Conservation (phyloP, 164 flowering plant genomes). For the Buxus sempervirens region DNA sequence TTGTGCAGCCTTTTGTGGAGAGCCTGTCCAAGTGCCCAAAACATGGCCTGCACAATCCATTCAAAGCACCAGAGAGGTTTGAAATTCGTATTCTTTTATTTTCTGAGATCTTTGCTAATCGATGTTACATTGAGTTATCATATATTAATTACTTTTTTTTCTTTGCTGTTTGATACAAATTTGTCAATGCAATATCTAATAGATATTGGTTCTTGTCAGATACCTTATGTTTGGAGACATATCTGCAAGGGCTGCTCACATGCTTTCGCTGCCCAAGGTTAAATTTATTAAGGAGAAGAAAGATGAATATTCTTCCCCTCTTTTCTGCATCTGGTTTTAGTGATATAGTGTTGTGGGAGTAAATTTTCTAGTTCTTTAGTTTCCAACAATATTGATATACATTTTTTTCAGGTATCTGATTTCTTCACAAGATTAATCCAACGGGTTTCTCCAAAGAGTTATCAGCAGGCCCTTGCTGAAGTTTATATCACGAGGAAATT, state of each 20-base stretch:
- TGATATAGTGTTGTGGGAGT: neutral
- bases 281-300: neutral
- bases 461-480: conserved; percentile 85
- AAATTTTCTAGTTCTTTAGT: neutral
- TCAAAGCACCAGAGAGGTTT: conserved; percentile 88
- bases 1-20: conserved; percentile 86
- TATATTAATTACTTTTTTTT: too few species aligned
- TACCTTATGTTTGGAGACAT: conserved; percentile 89
- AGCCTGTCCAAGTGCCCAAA: conserved; percentile 92
- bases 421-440: conserved; percentile 86
- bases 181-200: too few species aligned
- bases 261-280: conserved; percentile 86
- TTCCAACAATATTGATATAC: conserved; percentile 6
- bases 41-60: conserved; percentile 94
- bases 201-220: conserved; percentile 40
- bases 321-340: neutral
- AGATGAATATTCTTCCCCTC: neutral
- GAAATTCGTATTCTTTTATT: conserved; percentile 1
- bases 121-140: neutral
- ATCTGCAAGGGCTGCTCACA: conserved; percentile 76
- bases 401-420: conserved; percentile 60
- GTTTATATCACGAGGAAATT: conserved; percentile 82
- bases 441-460: conserved; percentile 96
- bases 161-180: too few species aligned
- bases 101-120: neutral